Conservation (phyloP, 441 rosid species). For the Aquilaria agallochum region DNA sequence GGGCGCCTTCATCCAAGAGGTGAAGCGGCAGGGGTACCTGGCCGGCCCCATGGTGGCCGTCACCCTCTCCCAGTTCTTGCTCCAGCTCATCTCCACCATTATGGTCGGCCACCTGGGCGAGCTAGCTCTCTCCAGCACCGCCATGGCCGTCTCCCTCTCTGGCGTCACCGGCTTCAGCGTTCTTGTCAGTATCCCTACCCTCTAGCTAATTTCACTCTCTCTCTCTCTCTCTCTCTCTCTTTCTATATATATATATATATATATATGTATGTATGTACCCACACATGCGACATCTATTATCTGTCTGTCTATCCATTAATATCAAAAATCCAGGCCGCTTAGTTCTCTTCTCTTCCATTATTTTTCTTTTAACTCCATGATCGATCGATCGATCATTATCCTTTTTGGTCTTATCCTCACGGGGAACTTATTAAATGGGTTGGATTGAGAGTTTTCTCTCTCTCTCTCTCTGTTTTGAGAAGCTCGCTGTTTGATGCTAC, state of each 20-base stretch:
- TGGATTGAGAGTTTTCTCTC: no score
- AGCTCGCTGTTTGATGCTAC: no score
- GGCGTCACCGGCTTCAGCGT: slow-evolving; percentile 51
- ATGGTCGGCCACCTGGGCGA: slow-evolving; percentile 66
- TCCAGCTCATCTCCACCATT: slow-evolving; percentile 43
- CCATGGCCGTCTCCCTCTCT: slow-evolving; percentile 43
- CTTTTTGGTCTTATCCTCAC: no score
- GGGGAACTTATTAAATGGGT: no score
- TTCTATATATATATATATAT: no score
- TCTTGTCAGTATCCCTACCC: slow-evolving; percentile 24
- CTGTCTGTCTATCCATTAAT: not conserved
- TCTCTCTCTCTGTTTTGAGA: no score
- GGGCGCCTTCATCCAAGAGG: slow-evolving; percentile 24
- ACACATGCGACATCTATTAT: not conserved
- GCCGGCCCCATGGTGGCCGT: slow-evolving; percentile 68
- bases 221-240: not conserved
- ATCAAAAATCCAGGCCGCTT: no score
- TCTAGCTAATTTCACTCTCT: not conserved
- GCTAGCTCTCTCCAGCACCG: slow-evolving; percentile 52
- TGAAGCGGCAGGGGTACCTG: slow-evolving; percentile 34
- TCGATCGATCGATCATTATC: no score
- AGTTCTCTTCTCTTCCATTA: no score
- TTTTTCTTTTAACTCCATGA: not conserved
- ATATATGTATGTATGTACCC: no score
- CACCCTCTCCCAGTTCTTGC: slow-evolving; percentile 34